Evolutionary conservation across 140 eudicot genomes (phyloP), one percentile per base, ranked within the genome.

Genomic region (Erigeron philadelphicus): DNA sequence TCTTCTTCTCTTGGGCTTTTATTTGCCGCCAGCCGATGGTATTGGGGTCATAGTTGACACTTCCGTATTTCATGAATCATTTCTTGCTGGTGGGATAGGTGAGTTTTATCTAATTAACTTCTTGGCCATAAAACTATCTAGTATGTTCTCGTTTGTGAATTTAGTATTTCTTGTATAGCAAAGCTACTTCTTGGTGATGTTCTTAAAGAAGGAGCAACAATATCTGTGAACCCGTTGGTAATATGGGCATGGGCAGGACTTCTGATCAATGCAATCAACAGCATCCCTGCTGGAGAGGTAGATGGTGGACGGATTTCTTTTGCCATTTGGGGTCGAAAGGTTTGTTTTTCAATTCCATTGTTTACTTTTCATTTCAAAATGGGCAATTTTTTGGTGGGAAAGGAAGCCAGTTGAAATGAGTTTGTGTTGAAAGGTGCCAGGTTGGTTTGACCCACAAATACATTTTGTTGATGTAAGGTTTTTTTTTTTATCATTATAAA

Each of bases 181-280:
- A 94, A 94, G 82, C 89, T 94, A 68, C 86, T 94, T 55, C 82
- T 94, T 42, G 99, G 99, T 41, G 95, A 89, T 76, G 95, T 73
- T 72, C 95, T 94, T 68, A 89, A 85, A 74, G 99, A 94, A 76
- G 95, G 97, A 50, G 78, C 90, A 44, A 84, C 88, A 4, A 48
- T 94, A 77, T 83, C 95, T 13, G 67, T 94, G 18, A 94, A 94
- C 78, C 99, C 99, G 16, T 83, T 94, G n/a, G 94, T 89, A 19
- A 69, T 94, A 59, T 94, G 97, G 97, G 95, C 99, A 16, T 89
- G 97, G 99, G 99, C 99, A 12, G 99, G 99, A 45, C 95, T 94
- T 74, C 89, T 94, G 21, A 94, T 94, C 15, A 94, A 94, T 68
- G 99, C 99, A 23, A 87, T 94, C 65, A 94, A 94, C 80, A 94